A percentile compares a stretch with the other conserved stretches of the same genome.
Evolutionary conservation across 2,329 filamentous ascomycete species (phyloP).

Genomic region (Claviceps quebecensis): DNA sequence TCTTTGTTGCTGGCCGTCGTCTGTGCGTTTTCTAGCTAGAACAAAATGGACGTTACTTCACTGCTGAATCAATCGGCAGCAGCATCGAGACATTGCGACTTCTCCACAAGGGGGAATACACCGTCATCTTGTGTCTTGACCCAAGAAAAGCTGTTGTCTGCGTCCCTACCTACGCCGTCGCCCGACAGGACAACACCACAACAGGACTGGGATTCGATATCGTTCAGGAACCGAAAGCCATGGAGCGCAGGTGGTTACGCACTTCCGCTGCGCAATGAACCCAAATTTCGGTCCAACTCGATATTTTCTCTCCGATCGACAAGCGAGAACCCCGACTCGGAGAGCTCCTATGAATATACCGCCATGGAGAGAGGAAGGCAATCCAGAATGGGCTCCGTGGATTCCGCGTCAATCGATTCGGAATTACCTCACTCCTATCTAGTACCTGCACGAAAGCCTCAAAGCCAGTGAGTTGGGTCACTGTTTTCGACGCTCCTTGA

Average conservation of each 20-base stretch:
- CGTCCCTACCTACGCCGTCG: slow-evolving; percentile 20
- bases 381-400: slow-evolving; percentile 19
- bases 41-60: slow-evolving; percentile 27
- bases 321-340: slow-evolving; percentile 12
- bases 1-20: background rate
- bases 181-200: slow-evolving; percentile 17
- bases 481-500: background rate
- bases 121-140: slow-evolving; percentile 2
- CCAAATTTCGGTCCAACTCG: slow-evolving; percentile 16
- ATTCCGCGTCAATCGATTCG: slow-evolving; percentile 11
- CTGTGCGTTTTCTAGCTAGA: background rate
- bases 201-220: slow-evolving; percentile 10
- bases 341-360: slow-evolving; percentile 10
- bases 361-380: slow-evolving; percentile 11
- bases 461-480: slow-evolving; percentile 3
- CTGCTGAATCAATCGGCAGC: slow-evolving; percentile 24
- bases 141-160: slow-evolving; percentile 3
- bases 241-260: slow-evolving; percentile 39
- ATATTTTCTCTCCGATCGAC: slow-evolving; percentile 11
- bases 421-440: slow-evolving; percentile 1
- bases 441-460: background rate
- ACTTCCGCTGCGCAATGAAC: slow-evolving; percentile 27
- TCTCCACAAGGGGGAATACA: slow-evolving; percentile 6
- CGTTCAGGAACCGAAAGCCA: slow-evolving; percentile 25
- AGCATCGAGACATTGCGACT: slow-evolving; percentile 2